phyloP scores from a whole-genome alignment of 495 filamentous ascomycete species.

The Lasiosphaeriaceae sp. region DNA sequence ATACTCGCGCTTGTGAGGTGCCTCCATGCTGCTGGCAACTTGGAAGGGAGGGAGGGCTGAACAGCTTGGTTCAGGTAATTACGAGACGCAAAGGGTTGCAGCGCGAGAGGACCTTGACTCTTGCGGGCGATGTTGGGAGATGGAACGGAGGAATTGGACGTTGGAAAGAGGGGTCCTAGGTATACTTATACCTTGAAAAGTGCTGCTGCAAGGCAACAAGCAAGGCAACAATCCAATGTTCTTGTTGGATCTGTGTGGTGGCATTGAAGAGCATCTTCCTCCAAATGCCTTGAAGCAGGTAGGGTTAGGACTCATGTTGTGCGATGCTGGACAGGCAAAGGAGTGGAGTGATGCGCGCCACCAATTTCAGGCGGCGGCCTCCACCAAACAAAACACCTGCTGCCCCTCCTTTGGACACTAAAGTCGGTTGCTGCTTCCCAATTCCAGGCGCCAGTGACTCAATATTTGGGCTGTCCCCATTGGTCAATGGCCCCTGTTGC shows the following conservation, averaged over 20 bases:
- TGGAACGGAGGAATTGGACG: neutral
- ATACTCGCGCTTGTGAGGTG: conserved; percentile 41
- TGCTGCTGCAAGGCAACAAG: neutral
- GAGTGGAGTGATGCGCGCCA: conserved; percentile 6
- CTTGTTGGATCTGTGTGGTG: neutral
- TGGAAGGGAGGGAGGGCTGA: neutral
- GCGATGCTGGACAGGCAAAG: neutral
- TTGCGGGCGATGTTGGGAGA: neutral
- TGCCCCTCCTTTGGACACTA: neutral
- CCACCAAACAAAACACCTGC: neutral
- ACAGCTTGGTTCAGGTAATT: neutral
- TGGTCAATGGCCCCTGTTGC: neutral
- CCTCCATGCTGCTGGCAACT: conserved; percentile 19
- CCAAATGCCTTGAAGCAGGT: no score
- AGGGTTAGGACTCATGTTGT: no score
- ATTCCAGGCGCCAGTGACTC: conserved; percentile 8
- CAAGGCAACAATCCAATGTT: neutral
- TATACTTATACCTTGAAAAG: conserved; percentile 19
- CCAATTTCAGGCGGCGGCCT: conserved; percentile 17
- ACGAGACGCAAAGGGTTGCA: neutral
- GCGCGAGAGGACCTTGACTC: neutral
- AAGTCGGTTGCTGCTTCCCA: neutral
- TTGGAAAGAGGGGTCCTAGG: neutral
- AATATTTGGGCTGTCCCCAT: neutral
- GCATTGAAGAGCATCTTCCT: no score